These are phyloP conservation scores for Macrocystidia cucumis DNA, from an alignment of 1,284 basidiomycete species.

Conservation along the genomic window DNA sequence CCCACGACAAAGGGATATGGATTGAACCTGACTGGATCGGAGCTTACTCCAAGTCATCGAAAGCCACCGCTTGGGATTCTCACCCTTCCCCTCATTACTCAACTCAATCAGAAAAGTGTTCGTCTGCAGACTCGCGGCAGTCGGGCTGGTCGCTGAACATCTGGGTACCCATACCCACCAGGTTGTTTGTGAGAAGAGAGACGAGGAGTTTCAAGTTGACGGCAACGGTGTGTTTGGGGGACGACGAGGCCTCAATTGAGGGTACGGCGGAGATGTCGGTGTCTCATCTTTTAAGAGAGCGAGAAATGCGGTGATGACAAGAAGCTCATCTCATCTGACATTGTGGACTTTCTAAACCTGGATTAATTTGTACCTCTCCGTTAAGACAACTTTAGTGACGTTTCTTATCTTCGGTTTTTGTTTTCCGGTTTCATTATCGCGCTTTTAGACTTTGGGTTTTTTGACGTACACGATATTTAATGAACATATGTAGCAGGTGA, in stretches of 20 bases:
- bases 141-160: conserved; percentile 22
- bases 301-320: conserved; percentile 11
- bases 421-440: background rate
- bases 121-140: background rate
- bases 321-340: background rate
- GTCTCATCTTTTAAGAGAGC: conserved; percentile 21
- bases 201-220: conserved; percentile 20
- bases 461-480: background rate
- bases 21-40: conserved; percentile 2
- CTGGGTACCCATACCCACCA: conserved; percentile 23
- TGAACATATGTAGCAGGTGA: background rate
- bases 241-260: conserved; percentile 10
- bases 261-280: conserved; percentile 19
- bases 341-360: no score
- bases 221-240: conserved; percentile 19
- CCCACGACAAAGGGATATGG: conserved; percentile 2
- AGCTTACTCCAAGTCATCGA: background rate
- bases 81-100: no score
- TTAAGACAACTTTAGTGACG: background rate
- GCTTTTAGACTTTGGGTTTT: background rate
- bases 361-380: background rate
- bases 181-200: conserved; percentile 22
- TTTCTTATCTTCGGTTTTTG: background rate
- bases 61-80: background rate
- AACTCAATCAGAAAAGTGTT: no score